Evolutionary conservation across 371 early-diverging fungal genomes (phyloP), one percentile per base, ranked within the genome.

Genomic region (Circinella minor): DNA sequence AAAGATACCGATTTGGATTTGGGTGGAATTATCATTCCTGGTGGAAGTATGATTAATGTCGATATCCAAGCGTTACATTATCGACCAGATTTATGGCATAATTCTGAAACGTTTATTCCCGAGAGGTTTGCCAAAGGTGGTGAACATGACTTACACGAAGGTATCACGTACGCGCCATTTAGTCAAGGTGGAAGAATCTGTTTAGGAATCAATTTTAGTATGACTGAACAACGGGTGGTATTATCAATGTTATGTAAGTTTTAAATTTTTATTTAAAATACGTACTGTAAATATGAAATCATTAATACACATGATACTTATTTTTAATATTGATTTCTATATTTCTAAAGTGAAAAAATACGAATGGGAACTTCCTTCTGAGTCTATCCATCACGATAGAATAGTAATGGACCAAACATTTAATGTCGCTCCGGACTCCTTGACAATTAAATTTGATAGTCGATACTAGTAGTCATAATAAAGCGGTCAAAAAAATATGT

Each of bases 151-250:
- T 27, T 18, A 14, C 70, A 74, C 11, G 68, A 61, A 36, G 74
- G 71, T 1, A 7, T 74, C n/a, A 20, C 83, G 10, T 86, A 76
- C 74, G 67, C 83, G 7, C 83, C 85, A 7, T 87, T 87, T 57
- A 74, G 81, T 48, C 47, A 46, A 4, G 57, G 55, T 46, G 27
- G 76, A 68, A 11, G 60, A 67, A 5, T 36, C 18, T 61, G 49
- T 54, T 46, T 48, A 15, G n/a, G 60, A 36, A 46, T 65, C 9
- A 65, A 65, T 59, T 39, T 74, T 63, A 63, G 27, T 55, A 54
- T 67, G 54, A 36, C 66, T 54, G 55, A 63, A 66, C 43, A 66
- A 39, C 55, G 70, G 27, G 54, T 65, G 7, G 36, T 65, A 20
- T 46, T 46, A 66, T 3, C 71, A 65, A 65, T 69, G 73, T 46